Conservation (phyloP, 2,329 filamentous ascomycete genomes). For the Emergomyces africanus region DNA sequence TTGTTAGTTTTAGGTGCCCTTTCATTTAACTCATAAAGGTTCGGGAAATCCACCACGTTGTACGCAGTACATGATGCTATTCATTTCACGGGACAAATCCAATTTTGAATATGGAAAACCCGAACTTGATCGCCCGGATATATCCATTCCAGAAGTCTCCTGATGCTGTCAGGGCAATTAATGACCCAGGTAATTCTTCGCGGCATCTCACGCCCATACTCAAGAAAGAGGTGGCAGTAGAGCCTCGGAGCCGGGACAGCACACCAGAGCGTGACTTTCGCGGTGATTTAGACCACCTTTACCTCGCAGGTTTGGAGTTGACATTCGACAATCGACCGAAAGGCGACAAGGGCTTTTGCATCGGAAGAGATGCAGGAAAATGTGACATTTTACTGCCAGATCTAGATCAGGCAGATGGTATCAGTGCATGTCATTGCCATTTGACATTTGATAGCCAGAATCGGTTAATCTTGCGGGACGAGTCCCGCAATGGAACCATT, state of each 20-base stretch:
- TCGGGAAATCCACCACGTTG: not conserved
- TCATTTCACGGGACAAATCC: not conserved
- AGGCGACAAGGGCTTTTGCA: not conserved
- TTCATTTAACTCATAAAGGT: not conserved
- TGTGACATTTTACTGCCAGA: not conserved
- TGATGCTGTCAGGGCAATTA: not conserved
- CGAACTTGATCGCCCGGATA: not conserved
- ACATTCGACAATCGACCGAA: not conserved
- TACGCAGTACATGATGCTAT: not conserved
- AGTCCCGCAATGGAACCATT: not conserved
- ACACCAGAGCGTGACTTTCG: not conserved
- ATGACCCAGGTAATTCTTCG: not conserved
- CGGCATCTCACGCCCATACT: not conserved
- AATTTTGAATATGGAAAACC: not conserved
- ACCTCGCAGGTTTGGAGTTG: not conserved
- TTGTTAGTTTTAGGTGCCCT: not conserved
- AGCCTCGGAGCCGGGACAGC: not conserved
- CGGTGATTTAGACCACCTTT: not conserved
- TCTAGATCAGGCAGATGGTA: too few species aligned
- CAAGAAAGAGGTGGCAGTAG: not conserved
- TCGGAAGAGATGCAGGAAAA: not conserved
- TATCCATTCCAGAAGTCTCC: not conserved
- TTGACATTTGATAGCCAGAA: not conserved
- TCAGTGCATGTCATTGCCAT: not conserved
- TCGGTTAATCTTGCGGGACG: not conserved